Conservation (phyloP, 2,329 filamentous ascomycete genomes). For the Trichoderma harzianum region DNA sequence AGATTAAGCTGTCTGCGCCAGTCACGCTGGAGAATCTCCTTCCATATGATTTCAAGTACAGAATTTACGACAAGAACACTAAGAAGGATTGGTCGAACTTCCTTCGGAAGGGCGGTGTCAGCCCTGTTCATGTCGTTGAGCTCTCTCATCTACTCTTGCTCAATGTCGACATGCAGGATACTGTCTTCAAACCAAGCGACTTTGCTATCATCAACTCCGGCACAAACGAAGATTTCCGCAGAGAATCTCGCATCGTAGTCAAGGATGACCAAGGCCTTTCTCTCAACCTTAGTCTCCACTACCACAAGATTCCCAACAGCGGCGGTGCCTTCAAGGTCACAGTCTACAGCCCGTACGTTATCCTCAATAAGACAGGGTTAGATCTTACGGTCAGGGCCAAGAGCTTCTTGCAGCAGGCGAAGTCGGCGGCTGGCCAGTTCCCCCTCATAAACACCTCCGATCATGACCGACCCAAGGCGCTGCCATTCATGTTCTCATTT, state of each 20-base stretch:
- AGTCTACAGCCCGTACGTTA: conserved; percentile 89
- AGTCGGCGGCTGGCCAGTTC: conserved; percentile 77
- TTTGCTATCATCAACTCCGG: conserved; percentile 96
- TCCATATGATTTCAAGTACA: conserved; percentile 98
- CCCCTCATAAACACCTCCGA: conserved; percentile 50
- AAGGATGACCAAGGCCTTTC: conserved; percentile 81
- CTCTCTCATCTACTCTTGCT: conserved; percentile 88
- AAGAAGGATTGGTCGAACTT: conserved; percentile 99
- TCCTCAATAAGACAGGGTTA: conserved; percentile 92
- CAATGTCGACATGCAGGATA: conserved; percentile 96
- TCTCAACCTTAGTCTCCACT: conserved; percentile 82
- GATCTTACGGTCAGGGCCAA: conserved; percentile 86
- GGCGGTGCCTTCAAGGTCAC: conserved; percentile 96
- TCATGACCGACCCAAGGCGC: conserved; percentile 63
- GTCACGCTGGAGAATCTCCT: conserved; percentile 92
- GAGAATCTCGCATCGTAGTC: conserved; percentile 73
- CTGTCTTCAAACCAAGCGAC: conserved; percentile 88
- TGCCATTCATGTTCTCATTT: conserved; percentile 96
- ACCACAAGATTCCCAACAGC: conserved; percentile 83
- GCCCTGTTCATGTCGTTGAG: conserved; percentile 95
- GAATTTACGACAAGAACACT: conserved; percentile 97
- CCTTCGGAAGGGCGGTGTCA: conserved; percentile 90
- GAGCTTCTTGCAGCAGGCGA: conserved; percentile 79
- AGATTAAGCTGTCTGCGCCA: conserved; percentile 83
- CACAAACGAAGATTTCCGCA: conserved; percentile 79